phyloP scores from a whole-genome alignment of 495 filamentous ascomycete genomes.

The Aspergillus affinis region DNA sequence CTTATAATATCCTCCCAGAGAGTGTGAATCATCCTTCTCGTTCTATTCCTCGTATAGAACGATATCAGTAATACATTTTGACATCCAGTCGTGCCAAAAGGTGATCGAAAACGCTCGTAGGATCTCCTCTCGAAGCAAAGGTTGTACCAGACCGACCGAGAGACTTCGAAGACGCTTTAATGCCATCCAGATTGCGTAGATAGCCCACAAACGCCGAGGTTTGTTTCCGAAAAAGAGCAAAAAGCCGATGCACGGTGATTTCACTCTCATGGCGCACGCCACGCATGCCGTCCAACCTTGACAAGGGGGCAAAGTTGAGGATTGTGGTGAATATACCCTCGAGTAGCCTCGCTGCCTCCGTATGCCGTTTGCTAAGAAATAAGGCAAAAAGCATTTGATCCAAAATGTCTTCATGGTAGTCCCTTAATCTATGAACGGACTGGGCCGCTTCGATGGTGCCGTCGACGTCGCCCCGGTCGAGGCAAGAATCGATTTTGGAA shows the following conservation, averaged over 20 bases:
- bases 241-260: slow-evolving; percentile 52
- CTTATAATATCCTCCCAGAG: no score
- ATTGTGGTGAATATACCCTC: slow-evolving; percentile 76
- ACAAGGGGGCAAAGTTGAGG: slow-evolving; percentile 62
- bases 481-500: slow-evolving; percentile 56
- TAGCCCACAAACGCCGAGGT: slow-evolving; percentile 59
- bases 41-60: no score
- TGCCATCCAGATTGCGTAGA: slow-evolving; percentile 45
- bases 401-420: slow-evolving; percentile 73
- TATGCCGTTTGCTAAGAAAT: slow-evolving; percentile 55
- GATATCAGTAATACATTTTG: slow-evolving; percentile 47
- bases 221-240: slow-evolving; percentile 64
- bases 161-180: slow-evolving; percentile 41
- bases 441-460: slow-evolving; percentile 53
- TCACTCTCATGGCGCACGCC: slow-evolving; percentile 39
- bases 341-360: slow-evolving; percentile 67
- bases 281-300: slow-evolving; percentile 41
- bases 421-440: slow-evolving; percentile 60
- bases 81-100: slow-evolving; percentile 49
- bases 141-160: slow-evolving; percentile 26
- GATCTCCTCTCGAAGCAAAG: slow-evolving; percentile 30
- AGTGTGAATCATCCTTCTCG: neutral
- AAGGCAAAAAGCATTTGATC: slow-evolving; percentile 76
- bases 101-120: slow-evolving; percentile 49
- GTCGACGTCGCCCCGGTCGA: slow-evolving; percentile 48